Conservation (phyloP, 176 grass and related monocot species). For the Carex littledalei region DNA sequence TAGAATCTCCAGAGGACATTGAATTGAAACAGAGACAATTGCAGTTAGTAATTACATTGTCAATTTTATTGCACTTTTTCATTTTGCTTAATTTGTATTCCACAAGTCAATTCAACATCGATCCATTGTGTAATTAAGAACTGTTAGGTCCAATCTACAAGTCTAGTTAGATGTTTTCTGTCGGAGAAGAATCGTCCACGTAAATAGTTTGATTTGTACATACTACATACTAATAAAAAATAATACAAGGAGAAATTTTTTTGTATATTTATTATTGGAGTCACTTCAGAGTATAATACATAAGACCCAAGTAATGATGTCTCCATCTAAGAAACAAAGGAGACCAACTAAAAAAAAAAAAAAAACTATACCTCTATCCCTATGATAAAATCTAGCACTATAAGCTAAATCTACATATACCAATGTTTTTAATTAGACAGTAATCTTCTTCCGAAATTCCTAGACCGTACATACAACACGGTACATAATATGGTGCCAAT, state of each 20-base stretch:
- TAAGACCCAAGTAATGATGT: slow-evolving; percentile 1
- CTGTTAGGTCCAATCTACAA: neutral
- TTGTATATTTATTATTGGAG: neutral
- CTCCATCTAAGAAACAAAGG: neutral
- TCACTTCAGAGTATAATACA: slow-evolving; percentile 7
- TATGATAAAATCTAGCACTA: slow-evolving; percentile 3
- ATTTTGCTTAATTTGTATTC: neutral
- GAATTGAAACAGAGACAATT: neutral
- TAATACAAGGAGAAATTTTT: neutral
- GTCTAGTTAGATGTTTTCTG: neutral
- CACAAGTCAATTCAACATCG: neutral
- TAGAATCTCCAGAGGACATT: neutral
- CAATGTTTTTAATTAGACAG: neutral
- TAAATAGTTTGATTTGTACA: neutral
- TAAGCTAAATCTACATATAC: slow-evolving; percentile 12
- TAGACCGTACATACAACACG: slow-evolving; percentile 48
- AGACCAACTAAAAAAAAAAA: slow-evolving; percentile 10
- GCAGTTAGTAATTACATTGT: neutral
- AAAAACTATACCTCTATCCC: neutral
- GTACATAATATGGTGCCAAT: slow-evolving; percentile 55
- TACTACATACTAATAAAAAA: neutral
- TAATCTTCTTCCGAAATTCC: slow-evolving; percentile 22
- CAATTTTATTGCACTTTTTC: neutral
- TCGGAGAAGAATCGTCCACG: neutral
- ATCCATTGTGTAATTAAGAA: neutral